A percentile compares a stretch with the other conserved stretches of the same genome.
These are phyloP conservation scores for Ustulina deusta DNA, from an alignment of 2,329 filamentous ascomycete genomes.

Conservation along the genomic window DNA sequence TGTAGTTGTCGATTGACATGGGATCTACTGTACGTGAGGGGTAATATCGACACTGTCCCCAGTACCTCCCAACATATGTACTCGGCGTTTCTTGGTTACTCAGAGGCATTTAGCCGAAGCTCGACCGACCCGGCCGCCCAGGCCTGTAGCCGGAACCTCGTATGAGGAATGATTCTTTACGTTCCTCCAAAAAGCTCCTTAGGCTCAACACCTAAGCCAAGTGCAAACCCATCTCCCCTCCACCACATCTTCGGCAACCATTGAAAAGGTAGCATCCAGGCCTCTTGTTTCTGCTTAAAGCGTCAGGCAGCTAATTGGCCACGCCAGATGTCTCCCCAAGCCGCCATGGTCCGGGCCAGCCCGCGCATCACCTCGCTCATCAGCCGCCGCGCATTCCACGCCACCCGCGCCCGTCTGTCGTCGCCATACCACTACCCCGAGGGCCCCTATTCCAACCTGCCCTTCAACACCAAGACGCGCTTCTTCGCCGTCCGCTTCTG, in stretches of 20 bases:
- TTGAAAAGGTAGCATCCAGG: constrained; percentile 40
- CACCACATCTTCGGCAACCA: constrained; percentile 17
- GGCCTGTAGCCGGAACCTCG: constrained; percentile 11
- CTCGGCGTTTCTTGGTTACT: no score
- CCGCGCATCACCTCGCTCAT: constrained; percentile 73
- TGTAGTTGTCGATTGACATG: no score
- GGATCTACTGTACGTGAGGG: no score
- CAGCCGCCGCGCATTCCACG: constrained; percentile 93
- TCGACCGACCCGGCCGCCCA: constrained; percentile 34
- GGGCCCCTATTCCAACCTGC: constrained; percentile 92
- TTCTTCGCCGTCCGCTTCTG: constrained; percentile 88
- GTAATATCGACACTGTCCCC: no score
- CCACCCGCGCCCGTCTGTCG: constrained; percentile 84
- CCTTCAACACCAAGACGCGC: constrained; percentile 94
- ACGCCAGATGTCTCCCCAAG: constrained; percentile 80
- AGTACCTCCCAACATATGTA: no score
- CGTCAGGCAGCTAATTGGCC: constrained; percentile 57
- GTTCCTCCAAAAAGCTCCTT: constrained; percentile 20
- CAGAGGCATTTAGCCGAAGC: constrained; percentile 32
- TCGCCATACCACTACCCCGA: constrained; percentile 99
- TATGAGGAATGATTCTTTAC: constrained; percentile 40
- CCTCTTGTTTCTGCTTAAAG: neutral
- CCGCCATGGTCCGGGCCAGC: constrained; percentile 70
- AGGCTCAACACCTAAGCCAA: constrained; percentile 27
- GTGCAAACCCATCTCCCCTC: constrained; percentile 31